Evolutionary conservation across 2,329 filamentous ascomycete species (phyloP).

Genomic region (Ophiognomonia clavigignenti-juglandacearum): DNA sequence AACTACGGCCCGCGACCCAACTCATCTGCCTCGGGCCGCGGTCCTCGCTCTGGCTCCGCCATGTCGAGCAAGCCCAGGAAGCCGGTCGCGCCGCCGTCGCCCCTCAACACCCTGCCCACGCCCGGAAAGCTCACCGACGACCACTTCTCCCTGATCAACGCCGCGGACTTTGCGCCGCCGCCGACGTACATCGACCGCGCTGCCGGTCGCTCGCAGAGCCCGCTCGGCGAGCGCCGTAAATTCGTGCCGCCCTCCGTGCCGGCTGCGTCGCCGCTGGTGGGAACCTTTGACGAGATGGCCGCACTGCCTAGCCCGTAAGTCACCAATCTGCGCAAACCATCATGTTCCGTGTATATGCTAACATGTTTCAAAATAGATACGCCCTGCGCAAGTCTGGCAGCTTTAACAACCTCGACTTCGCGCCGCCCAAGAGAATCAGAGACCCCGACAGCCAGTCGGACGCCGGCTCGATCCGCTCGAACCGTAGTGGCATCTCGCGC

Average conservation of each 20-base stretch:
- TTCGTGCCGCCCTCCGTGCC: conserved; percentile 73
- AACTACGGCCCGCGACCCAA: conserved; percentile 27
- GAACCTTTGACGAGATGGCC: conserved; percentile 81
- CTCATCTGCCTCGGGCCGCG: conserved; percentile 28
- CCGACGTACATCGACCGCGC: conserved; percentile 60
- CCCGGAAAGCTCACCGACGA: conserved; percentile 83
- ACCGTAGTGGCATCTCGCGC: conserved; percentile 72
- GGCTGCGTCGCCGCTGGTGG: conserved; percentile 72
- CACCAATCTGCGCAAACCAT: neutral
- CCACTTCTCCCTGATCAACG: conserved; percentile 60
- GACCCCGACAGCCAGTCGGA: conserved; percentile 58
- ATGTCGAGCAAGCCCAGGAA: conserved; percentile 37
- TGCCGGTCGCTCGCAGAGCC: conserved; percentile 63
- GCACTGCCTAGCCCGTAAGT: conserved; percentile 89
- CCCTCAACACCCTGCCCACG: conserved; percentile 74
- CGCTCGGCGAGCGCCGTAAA: conserved; percentile 59
- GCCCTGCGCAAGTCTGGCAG: conserved; percentile 70
- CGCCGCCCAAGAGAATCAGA: conserved; percentile 70
- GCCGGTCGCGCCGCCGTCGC: conserved; percentile 64
- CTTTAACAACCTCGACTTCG: conserved; percentile 77
- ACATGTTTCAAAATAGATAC: conserved; percentile 47
- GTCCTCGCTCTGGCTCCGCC: conserved; percentile 44
- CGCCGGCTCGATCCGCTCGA: conserved; percentile 64
- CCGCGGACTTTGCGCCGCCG: conserved; percentile 85
- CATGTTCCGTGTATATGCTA: conserved; percentile 19